Percentiles rank a stretch among this genome's conserved stretches.
These are phyloP conservation scores for Emergomyces orientalis DNA, from an alignment of 2,329 filamentous ascomycete species.

Conservation along the genomic window DNA sequence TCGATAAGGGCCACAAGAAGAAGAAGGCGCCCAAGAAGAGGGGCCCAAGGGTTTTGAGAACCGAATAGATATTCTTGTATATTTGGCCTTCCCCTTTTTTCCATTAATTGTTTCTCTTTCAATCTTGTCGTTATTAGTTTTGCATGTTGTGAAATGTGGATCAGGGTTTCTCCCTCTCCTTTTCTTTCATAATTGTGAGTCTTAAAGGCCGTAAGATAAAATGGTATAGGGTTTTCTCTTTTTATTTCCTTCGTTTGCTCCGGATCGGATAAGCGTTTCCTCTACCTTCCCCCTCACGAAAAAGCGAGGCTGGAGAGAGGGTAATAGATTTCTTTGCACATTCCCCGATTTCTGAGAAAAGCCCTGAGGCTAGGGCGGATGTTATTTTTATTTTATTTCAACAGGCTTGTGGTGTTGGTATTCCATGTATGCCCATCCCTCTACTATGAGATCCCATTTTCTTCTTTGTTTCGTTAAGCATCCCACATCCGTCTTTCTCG, in stretches of 20 bases:
- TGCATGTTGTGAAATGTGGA: background rate
- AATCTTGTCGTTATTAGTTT: background rate
- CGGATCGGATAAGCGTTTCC: background rate
- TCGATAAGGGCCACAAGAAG: conserved; percentile 46
- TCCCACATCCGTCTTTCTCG: no score
- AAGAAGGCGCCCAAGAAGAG: conserved; percentile 36
- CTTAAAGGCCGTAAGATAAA: background rate
- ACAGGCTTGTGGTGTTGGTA: no score
- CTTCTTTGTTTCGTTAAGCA: background rate
- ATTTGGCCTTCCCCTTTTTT: background rate
- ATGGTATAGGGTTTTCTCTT: background rate
- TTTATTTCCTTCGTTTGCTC: background rate
- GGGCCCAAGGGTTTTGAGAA: conserved; percentile 37
- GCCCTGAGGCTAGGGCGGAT: background rate
- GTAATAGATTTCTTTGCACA: background rate
- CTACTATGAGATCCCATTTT: background rate
- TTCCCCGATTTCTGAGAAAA: background rate
- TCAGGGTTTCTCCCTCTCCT: background rate
- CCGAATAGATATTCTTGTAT: conserved; percentile 15
- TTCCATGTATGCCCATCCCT: no score
- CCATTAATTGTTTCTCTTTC: background rate
- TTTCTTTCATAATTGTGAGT: background rate
- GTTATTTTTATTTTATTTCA: background rate
- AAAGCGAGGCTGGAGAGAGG: background rate
- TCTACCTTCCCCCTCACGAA: background rate